phyloP scores from a whole-genome alignment of 192 early-diverging fungal species.

The Dimargaris verticillata region DNA sequence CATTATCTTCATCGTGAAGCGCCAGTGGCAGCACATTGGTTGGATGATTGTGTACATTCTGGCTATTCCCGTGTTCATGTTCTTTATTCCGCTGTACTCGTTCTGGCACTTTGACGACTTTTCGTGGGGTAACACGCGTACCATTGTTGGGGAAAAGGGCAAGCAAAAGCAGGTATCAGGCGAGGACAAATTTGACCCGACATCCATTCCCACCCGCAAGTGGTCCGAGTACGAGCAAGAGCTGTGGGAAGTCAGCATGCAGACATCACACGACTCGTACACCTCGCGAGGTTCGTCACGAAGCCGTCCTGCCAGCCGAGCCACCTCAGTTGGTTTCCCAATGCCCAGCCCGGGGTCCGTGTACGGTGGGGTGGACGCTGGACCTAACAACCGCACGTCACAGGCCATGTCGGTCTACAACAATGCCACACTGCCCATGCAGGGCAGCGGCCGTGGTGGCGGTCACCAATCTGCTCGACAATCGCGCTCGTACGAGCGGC shows the following conservation, averaged over 20 bases:
- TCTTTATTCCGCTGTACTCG: conserved; percentile 70
- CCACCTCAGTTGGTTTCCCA: neutral
- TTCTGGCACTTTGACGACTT: conserved; percentile 99
- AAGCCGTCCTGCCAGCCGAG: conserved; percentile 14
- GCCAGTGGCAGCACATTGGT: conserved; percentile 80
- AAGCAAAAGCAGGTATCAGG: conserved; percentile 41
- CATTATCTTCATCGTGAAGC: conserved; percentile 69
- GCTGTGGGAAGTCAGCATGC: conserved; percentile 40
- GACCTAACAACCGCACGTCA: conserved; percentile 9
- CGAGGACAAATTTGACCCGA: conserved; percentile 62
- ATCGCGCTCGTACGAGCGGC: conserved; percentile 2
- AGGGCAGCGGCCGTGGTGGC: neutral
- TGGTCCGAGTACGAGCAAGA: conserved; percentile 71
- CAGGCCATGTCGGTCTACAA: conserved; percentile 27
- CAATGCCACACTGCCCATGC: neutral
- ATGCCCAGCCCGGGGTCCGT: conserved; percentile 10
- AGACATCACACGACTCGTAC: conserved; percentile 33
- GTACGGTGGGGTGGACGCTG: conserved; percentile 11
- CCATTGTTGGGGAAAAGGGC: conserved; percentile 76
- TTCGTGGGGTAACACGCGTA: conserved; percentile 96
- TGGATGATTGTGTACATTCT: conserved; percentile 96
- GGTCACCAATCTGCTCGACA: neutral
- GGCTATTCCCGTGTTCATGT: conserved; percentile 78
- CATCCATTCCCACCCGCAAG: conserved; percentile 54
- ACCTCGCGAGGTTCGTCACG: conserved; percentile 23